Base-by-base conservation (phyloP, 2,329 filamentous ascomycete genomes). In the Gaeumannomyces sp. region DNA sequence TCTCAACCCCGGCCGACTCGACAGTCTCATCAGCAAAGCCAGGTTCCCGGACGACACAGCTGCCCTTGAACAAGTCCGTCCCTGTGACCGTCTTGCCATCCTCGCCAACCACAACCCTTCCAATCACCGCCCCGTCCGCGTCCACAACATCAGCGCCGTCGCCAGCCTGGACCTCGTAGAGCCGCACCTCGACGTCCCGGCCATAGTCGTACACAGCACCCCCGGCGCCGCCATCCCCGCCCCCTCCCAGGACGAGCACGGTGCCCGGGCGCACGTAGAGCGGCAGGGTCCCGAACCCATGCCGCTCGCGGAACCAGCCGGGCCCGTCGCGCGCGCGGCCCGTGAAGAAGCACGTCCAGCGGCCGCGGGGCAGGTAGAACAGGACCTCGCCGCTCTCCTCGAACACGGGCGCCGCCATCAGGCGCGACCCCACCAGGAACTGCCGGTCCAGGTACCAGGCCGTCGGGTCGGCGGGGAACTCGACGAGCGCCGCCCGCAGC, bases 381-480 rank as follows among this genome's bases (percentile, higher is more conserved):
- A 88, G 84, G 0, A 88, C 87, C 50, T 82, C 81, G 0, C 86
- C 87, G 1, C 80, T 79, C 72, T 89, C 84, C 14, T 83, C 81
- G 67, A 89, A 89, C 2, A 90, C 78, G 1, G 88, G 88, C 1
- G 86, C 86, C 6, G 86, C 85, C 10, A 92, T 76, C 45, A 92
- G 74, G 62, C 80, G 81, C 22, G 81, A 80, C 2, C 89, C 89
- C n/a, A 92, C 78, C 85, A 92, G 89, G 75, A 90, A 92, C 73
- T 91, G 86, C 38, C 86, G 83, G 73, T 92, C 89, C 60, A 90
- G 79, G 63, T 79, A 81, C 83, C 88, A 91, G 0, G 84, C 78
- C 5, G 85, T 90, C n/a, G 83, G 82, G 70, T 92, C 89, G 2
- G 86, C 81, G 1, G 88, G 88, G 70, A 91, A 92, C 74, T 92